Evolutionary conservation across 1,284 basidiomycete genomes (phyloP), one percentile per base, ranked within the genome.

Genomic region (Fomes fomentarius): DNA sequence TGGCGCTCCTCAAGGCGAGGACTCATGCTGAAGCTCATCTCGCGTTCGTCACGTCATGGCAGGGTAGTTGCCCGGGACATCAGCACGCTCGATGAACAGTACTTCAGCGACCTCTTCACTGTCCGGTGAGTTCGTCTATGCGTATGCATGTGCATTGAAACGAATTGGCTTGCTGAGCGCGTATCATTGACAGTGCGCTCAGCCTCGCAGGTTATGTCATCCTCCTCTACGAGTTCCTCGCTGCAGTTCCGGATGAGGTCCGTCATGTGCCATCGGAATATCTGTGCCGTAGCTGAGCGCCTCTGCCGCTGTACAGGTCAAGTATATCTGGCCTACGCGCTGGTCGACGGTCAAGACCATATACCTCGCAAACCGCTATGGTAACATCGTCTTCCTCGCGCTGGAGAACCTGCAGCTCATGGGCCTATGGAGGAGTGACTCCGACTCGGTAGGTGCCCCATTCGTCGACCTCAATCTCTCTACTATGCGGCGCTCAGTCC

Each of bases 311-410:
- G 6, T 19, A 10, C 30, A 62, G 61, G 44, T 57, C 31, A 33
- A 52, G 21, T 50, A 58, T 28, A 62, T 62, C 26, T 62, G 61
- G 61, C 56, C 58, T 1, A 56, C 61, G n/a, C 61, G 58, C 28
- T 54, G 55, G 56, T 62, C 61, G 21, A 44, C 42, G 3, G 61
- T 60, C 50, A 62, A 62, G 43, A 10, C 50, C 25, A 52, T 62
- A n/a, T 62, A 60, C 47, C 24, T 62, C 31, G 14, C 39, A 42
- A 62, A 58, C 38, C 55, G 61, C 34, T 62, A 62, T 47, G 58
- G 58, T 12, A 62, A 52, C 46, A 15, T 62, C n/a, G 40, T 33
- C 6, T 47, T 44, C 25, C 17, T 62, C 12, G 51, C 41, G n/a
- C 24, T 53, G 1, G 43, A 45, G 19, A 49, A 47, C 31, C 25